These are phyloP conservation scores for Pleurotus platypus DNA, from an alignment of 768 basidiomycete species.

Conservation along the genomic window DNA sequence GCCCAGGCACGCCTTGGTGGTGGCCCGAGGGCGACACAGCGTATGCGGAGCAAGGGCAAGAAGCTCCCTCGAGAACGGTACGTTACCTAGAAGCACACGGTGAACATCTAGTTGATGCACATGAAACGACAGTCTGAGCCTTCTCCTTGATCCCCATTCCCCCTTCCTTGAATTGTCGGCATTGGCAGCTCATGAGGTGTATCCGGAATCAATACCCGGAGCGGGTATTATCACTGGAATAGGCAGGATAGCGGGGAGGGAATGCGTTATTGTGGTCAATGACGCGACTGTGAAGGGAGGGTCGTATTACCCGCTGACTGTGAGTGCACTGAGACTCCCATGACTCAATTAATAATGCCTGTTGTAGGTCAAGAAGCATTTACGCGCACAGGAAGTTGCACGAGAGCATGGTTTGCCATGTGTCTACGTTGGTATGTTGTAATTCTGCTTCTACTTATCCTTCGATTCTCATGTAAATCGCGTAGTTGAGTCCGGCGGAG, in stretches of 20 bases:
- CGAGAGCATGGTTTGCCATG: conserved; percentile 86
- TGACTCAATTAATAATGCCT: neutral
- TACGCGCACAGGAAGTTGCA: conserved; percentile 94
- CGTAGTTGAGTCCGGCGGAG: conserved; percentile 90
- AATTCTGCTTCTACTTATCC: neutral
- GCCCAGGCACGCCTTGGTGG: conserved; percentile 66
- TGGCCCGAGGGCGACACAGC: conserved; percentile 66
- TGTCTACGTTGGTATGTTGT: conserved; percentile 77
- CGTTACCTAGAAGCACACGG: conserved; percentile 14
- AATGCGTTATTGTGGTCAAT: conserved; percentile 91
- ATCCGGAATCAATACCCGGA: conserved; percentile 75
- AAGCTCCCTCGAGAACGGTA: conserved; percentile 82
- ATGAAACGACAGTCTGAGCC: conserved; percentile 45
- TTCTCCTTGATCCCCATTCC: conserved; percentile 79
- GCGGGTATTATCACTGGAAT: conserved; percentile 90
- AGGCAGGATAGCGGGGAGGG: conserved; percentile 72
- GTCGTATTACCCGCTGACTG: conserved; percentile 87
- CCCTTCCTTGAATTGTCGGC: conserved; percentile 89
- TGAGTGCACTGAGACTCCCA: conserved; percentile 20
- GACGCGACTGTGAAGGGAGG: conserved; percentile 94
- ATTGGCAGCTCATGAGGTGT: conserved; percentile 85
- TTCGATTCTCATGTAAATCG: neutral
- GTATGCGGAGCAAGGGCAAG: conserved; percentile 79
- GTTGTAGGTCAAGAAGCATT: conserved; percentile 84
- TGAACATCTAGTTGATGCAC: conserved; percentile 1